These are phyloP conservation scores for Leucogyrophana mollusca DNA, from an alignment of 768 basidiomycete species.

Conservation along the genomic window DNA sequence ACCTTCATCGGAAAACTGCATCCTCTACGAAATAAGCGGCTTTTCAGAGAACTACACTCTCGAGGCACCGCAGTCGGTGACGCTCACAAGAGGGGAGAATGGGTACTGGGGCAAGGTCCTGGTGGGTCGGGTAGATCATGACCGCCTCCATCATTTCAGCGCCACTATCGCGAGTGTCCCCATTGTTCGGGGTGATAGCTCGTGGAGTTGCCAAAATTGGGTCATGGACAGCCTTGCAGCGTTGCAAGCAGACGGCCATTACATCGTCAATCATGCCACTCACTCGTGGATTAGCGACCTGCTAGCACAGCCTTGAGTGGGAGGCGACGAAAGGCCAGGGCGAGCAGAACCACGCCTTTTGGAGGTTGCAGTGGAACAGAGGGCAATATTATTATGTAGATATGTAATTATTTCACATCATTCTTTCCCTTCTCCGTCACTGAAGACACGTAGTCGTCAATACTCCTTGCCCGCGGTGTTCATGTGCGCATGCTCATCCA, in stretches of 20 bases:
- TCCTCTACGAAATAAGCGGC: slow-evolving; percentile 30
- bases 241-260: slow-evolving; percentile 26
- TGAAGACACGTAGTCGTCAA: too few species aligned
- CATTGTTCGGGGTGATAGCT: slow-evolving; percentile 23
- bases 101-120: slow-evolving; percentile 20
- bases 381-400: too few species aligned
- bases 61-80: slow-evolving; percentile 32
- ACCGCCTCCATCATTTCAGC: slow-evolving; percentile 26
- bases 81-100: slow-evolving; percentile 27
- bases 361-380: too few species aligned
- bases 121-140: slow-evolving; percentile 26
- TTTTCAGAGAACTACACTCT: slow-evolving; percentile 24
- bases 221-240: slow-evolving; percentile 30
- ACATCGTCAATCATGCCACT: slow-evolving; percentile 25
- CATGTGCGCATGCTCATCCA: too few species aligned
- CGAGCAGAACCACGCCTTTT: too few species aligned
- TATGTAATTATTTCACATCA: too few species aligned
- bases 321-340: too few species aligned
- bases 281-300: slow-evolving; percentile 26
- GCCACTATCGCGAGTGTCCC: slow-evolving; percentile 24
- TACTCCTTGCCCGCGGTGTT: too few species aligned
- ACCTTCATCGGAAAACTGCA: slow-evolving; percentile 23
- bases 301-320: slow-evolving; percentile 11
- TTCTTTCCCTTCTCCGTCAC: too few species aligned
- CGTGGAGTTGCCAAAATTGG: slow-evolving; percentile 28